Evolutionary conservation across 352 stramenopile species (phyloP).

Genomic region (Phytophthora colocasiae): DNA sequence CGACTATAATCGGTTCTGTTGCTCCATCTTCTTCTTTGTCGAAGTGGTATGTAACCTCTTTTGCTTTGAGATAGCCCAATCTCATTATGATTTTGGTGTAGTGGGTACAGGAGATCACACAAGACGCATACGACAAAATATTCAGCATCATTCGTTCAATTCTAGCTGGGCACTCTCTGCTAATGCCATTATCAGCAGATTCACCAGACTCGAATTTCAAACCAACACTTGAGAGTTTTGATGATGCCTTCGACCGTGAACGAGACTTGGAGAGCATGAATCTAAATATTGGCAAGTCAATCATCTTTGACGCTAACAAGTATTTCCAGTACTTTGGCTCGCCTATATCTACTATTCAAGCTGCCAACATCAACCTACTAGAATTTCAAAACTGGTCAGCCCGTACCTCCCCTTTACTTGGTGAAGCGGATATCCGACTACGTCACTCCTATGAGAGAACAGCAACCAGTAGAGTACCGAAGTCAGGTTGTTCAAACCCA

Average conservation of each 20-base stretch:
- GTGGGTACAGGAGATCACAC: slow-evolving; percentile 32
- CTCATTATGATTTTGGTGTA: slow-evolving; percentile 3
- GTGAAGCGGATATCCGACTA: slow-evolving; percentile 1
- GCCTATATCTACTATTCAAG: slow-evolving; percentile 14
- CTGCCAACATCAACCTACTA: slow-evolving; percentile 8
- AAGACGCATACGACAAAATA: slow-evolving; percentile 33
- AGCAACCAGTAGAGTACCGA: not conserved
- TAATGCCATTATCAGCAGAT: not conserved
- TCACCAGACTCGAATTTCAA: slow-evolving; percentile 14
- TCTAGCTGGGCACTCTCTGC: slow-evolving; percentile 11
- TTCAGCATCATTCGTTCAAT: slow-evolving; percentile 33
- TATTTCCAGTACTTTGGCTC: slow-evolving; percentile 39
- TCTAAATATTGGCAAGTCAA: slow-evolving; percentile 42
- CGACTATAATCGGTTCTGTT: slow-evolving; percentile 64
- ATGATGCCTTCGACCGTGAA: slow-evolving; percentile 33
- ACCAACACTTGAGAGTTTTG: slow-evolving; percentile 33
- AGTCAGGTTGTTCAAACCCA: slow-evolving; percentile 22
- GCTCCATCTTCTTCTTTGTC: slow-evolving; percentile 64
- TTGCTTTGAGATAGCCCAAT: not conserved
- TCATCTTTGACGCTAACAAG: slow-evolving; percentile 35
- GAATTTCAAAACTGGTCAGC: slow-evolving; percentile 2
- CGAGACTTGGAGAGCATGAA: slow-evolving; percentile 30
- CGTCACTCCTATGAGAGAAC: slow-evolving; percentile 1
- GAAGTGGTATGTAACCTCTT: slow-evolving; percentile 51
- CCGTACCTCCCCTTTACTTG: not conserved